phyloP scores from a whole-genome alignment of 495 filamentous ascomycete species.

The Hyaloscypha bicolor region DNA sequence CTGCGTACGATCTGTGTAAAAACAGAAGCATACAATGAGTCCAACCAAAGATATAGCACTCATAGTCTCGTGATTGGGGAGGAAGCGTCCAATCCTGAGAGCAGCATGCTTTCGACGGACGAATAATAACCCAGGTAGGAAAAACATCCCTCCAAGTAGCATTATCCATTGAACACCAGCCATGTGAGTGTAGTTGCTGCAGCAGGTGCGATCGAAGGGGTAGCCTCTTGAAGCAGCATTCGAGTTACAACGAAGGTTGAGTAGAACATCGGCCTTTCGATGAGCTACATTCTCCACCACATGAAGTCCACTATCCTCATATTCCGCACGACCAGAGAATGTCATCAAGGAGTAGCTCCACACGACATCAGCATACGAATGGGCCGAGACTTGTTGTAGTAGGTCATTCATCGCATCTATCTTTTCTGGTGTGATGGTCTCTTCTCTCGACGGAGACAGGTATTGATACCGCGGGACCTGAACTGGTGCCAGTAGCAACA shows the following conservation, averaged over 20 bases:
- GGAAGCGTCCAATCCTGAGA: conserved; percentile 6
- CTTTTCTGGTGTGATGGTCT: conserved; percentile 52
- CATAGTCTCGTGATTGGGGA: conserved; percentile 11
- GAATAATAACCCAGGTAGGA: conserved; percentile 32
- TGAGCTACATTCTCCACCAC: conserved; percentile 48
- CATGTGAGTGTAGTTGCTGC: conserved; percentile 44
- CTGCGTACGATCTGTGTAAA: conserved; percentile 57
- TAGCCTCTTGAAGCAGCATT: conserved; percentile 41
- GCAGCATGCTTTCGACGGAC: conserved; percentile 21
- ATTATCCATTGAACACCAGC: conserved; percentile 40
- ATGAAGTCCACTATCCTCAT: conserved; percentile 55
- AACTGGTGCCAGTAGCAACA: conserved; percentile 55
- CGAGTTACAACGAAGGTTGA: conserved; percentile 62
- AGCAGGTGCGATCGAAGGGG: conserved; percentile 61
- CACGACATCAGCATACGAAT: conserved; percentile 48
- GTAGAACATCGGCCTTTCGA: conserved; percentile 52
- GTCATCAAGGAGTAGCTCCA: conserved; percentile 57
- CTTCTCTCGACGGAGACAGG: conserved; percentile 47
- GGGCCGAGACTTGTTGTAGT: conserved; percentile 45
- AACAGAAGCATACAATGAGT: conserved; percentile 51
- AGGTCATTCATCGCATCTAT: conserved; percentile 59
- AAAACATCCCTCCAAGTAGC: conserved; percentile 34
- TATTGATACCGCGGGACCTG: conserved; percentile 52
- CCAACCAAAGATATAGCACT: conserved; percentile 34
- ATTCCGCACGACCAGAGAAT: conserved; percentile 35